A percentile compares a stretch with the other conserved stretches of the same genome.
Evolutionary conservation across 177 flowering plant species (phyloP).

Genomic region (Vitis hybrid): DNA sequence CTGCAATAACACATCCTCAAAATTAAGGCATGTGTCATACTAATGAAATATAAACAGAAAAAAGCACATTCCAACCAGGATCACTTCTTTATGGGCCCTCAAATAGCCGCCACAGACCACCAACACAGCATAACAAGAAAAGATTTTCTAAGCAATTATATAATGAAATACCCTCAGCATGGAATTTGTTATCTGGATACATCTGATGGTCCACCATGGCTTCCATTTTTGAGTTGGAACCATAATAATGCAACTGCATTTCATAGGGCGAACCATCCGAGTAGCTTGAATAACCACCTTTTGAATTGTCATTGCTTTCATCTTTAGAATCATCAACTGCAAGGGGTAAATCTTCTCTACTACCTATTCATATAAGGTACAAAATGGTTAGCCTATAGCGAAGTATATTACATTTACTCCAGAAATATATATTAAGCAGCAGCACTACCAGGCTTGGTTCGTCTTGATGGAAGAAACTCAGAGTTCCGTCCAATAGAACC

Average conservation of each 20-base stretch:
- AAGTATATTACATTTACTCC: too few species aligned
- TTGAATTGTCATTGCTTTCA: conserved; percentile 31
- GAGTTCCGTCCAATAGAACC: conserved; percentile 56
- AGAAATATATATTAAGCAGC: background rate
- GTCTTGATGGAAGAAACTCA: conserved; percentile 54
- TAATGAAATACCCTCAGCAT: conserved; percentile 44
- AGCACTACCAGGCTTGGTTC: conserved; percentile 58
- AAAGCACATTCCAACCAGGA: background rate
- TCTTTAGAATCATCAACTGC: conserved; percentile 49
- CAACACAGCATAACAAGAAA: background rate
- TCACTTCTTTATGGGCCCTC: background rate
- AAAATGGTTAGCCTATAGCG: too few species aligned
- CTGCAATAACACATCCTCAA: background rate
- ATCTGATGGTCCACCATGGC: conserved; percentile 29
- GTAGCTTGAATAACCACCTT: conserved; percentile 25
- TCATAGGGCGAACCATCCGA: conserved; percentile 38
- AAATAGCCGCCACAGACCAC: background rate
- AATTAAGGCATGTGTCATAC: background rate
- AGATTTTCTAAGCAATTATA: background rate
- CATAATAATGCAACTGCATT: conserved; percentile 29
- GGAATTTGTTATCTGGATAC: conserved; percentile 36
- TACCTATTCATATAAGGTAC: conserved; percentile 44
- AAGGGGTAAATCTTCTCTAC: conserved; percentile 64
- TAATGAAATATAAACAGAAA: background rate
- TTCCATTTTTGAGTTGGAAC: conserved; percentile 39